Evolutionary conservation across 2,329 filamentous ascomycete genomes (phyloP).

Genomic region (Elsinoe australis): DNA sequence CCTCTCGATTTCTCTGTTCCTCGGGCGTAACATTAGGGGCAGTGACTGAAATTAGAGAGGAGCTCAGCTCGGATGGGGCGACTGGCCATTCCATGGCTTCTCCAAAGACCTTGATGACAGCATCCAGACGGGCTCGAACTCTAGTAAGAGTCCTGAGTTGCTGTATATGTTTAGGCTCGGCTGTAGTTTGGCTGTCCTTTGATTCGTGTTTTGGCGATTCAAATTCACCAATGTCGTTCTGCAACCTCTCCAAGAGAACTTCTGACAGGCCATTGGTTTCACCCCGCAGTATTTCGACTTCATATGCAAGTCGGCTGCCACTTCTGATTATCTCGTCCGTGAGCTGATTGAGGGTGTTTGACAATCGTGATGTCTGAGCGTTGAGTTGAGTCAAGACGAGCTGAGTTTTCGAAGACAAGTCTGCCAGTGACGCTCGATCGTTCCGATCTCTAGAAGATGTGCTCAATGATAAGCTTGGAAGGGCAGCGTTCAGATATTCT

Average conservation of each 20-base stretch:
- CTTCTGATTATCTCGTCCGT: constrained; percentile 92
- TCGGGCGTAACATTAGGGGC: constrained; percentile 60
- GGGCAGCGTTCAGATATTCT: constrained; percentile 71
- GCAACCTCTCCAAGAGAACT: constrained; percentile 63
- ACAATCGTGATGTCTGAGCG: constrained; percentile 76
- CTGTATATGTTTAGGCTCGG: constrained; percentile 53
- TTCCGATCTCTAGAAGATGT: constrained; percentile 33
- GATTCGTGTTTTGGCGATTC: constrained; percentile 41
- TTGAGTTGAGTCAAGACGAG: constrained; percentile 79
- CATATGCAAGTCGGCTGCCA: constrained; percentile 80
- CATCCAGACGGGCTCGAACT: constrained; percentile 76
- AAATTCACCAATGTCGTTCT: constrained; percentile 65
- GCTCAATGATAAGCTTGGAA: constrained; percentile 58
- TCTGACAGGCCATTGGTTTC: constrained; percentile 78
- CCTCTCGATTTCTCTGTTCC: constrained; percentile 62
- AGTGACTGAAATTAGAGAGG: constrained; percentile 83
- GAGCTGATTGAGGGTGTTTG: constrained; percentile 72
- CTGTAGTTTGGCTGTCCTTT: constrained; percentile 41
- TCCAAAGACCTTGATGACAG: constrained; percentile 84
- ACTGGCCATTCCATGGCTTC: constrained; percentile 94
- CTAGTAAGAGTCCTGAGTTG: constrained; percentile 75
- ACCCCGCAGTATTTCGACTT: constrained; percentile 87
- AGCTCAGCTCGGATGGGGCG: constrained; percentile 80
- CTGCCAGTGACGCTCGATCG: constrained; percentile 52
- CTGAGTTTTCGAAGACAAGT: constrained; percentile 74